Percentiles rank a stretch among this genome's conserved stretches.
These are phyloP conservation scores for Vigna hirtella DNA, from an alignment of 306 rosid genomes.

Conservation along the genomic window DNA sequence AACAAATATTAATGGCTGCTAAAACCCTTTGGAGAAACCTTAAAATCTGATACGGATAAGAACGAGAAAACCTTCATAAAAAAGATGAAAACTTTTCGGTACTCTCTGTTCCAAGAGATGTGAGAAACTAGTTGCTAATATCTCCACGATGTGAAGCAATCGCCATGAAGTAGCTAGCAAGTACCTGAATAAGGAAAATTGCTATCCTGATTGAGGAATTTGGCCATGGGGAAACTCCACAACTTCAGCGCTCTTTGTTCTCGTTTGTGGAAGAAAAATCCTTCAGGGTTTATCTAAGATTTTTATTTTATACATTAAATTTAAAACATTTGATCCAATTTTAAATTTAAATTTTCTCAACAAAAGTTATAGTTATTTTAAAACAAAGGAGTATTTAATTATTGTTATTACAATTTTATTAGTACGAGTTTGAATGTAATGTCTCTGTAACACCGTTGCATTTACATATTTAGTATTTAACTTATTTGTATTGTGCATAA, in stretches of 20 bases:
- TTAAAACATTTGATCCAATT: no score
- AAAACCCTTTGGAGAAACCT: conserved; percentile 25
- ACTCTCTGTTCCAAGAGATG: background rate
- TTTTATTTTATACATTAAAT: background rate
- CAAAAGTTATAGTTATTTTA: no score
- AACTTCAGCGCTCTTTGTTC: background rate
- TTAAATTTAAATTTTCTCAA: no score
- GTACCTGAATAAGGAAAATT: conserved; percentile 26
- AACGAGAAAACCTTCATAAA: background rate
- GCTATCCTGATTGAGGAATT: no score
- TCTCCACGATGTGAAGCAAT: background rate
- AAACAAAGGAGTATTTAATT: no score
- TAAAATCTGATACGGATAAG: background rate
- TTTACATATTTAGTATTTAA: no score
- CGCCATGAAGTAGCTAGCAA: background rate
- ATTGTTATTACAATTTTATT: no score
- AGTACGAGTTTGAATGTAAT: no score
- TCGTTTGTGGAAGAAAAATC: background rate
- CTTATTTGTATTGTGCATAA: no score
- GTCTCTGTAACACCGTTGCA: no score
- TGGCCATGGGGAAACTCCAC: background rate
- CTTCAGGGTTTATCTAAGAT: conserved; percentile 17
- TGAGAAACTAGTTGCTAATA: background rate
- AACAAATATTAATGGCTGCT: conserved; percentile 5
- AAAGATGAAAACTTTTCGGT: conserved; percentile 11